phyloP scores from a whole-genome alignment of 2,329 filamentous ascomycete genomes.

The Apiospora phragmitis region DNA sequence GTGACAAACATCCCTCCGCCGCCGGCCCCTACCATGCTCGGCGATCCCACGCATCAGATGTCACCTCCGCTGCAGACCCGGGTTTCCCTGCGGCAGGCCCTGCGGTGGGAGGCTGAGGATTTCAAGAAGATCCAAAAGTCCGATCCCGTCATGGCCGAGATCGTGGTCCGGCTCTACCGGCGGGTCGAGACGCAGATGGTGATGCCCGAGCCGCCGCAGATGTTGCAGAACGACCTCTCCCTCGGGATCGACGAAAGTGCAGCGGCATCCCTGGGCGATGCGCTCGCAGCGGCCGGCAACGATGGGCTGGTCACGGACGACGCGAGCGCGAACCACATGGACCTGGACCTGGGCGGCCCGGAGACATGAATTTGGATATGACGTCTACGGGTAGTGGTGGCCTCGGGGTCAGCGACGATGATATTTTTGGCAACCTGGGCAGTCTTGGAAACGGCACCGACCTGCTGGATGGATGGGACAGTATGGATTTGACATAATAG shows the following conservation, averaged over 20 bases:
- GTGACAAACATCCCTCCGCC: conserved; percentile 44
- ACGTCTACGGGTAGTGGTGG: conserved; percentile 38
- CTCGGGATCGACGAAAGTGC: conserved; percentile 42
- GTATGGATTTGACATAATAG: conserved; percentile 19
- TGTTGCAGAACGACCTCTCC: conserved; percentile 44
- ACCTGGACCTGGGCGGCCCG: conserved; percentile 42
- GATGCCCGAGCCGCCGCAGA: conserved; percentile 35
- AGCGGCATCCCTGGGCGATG: conserved; percentile 39
- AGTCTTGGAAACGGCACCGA: conserved; percentile 25
- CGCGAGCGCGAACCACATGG: conserved; percentile 35
- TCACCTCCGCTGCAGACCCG: conserved; percentile 37
- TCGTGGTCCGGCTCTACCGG: conserved; percentile 61
- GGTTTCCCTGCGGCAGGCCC: conserved; percentile 59
- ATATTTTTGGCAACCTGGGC: conserved; percentile 41
- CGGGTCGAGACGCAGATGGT: conserved; percentile 67
- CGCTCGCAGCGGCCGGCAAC: conserved; percentile 43
- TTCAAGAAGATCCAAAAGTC: conserved; percentile 56
- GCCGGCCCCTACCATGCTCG: conserved; percentile 29
- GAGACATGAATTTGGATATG: conserved; percentile 37
- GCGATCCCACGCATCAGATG: conserved; percentile 30
- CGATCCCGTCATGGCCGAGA: conserved; percentile 60
- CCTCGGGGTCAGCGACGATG: conserved; percentile 41
- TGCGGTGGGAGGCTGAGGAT: conserved; percentile 59
- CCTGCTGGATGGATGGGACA: conserved; percentile 31
- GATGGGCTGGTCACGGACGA: conserved; percentile 39